Evolutionary conservation across 345 rosid species (phyloP), one percentile per base, ranked within the genome.

Genomic region (Excoecaria agallocha): DNA sequence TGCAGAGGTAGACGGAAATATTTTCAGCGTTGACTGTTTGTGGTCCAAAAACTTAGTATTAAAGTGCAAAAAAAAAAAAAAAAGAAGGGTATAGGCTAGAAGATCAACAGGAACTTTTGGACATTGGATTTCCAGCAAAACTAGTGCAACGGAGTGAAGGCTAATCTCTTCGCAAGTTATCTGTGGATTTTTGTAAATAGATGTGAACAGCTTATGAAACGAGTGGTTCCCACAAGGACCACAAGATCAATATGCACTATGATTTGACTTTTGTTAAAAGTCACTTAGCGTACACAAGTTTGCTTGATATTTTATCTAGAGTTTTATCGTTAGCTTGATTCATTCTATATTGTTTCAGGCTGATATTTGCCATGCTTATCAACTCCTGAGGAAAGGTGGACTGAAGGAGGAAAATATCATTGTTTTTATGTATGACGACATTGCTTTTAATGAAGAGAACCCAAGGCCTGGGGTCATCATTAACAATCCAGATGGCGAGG

Each of bases 361-460:
- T 22, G 78, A 74, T 87, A 81, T 95, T 51, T 95, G 98, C 61
- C 99, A 95, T 83, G 97, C 99, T 17, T 95, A 93, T 83, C 99
- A 93, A 84, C 85, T 93, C 65, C 71, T 95, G 83, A 95, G 77
- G 82, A 88, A 91, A 78, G 99, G 98, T 6, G 98, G 98, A 48
- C 48, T 95, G 68, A 91, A 93, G 71, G 99, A 95, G 59, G 98
- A 95, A 82, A 95, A 95, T 69, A 93, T 95, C 4, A 78, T 95
- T 41, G 97, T 93, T 50, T 93, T 93, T 78, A 93, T 95, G 97
- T 95, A 93, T 66, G 99, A 95, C 81, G 99, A 95, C 82, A 93
- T 95, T 71, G 96, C 97, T 35, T 7, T 38, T 68, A 75, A 89
- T 72, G 79, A 68, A 56, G 93, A 91, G 85, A 95, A 95, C 83